Evolutionary conservation across 768 basidiomycete species (phyloP), one percentile per base, ranked within the genome.

Genomic region (Amanita phalloides): DNA sequence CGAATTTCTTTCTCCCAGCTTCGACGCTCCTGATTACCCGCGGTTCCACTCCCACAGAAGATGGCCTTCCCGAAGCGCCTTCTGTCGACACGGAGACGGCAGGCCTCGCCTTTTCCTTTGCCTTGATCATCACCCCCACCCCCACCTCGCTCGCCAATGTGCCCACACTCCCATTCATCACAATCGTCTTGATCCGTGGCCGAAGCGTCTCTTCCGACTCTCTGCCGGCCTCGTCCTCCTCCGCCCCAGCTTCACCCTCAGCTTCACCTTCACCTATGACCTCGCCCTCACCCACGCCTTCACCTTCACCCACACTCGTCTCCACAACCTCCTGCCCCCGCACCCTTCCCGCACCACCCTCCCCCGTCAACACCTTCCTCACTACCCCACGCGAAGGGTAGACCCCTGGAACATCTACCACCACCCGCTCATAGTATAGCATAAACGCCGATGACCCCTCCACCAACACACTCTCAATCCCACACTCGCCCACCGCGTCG

Each of bases 371-470:
- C 41, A 50, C 45, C 48, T 11, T 39, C 20, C 28, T 20, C 37
- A 25, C 25, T 17, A 20, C 14, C 32, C 17, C 28, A 20, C 41
- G 39, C 4, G 42, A 45, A 51, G 48, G 45, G 51, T 68, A 68
- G 21, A 64, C 55, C 3, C 64, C 63, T 2, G 60, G 57, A 14
- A 51, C 51, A 6, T 66, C 62, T 26, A 65, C 59, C 30, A 70
- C 62, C 33, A 68, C 73, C 28, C 82, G 77, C 71, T 99, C 95
- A 60, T 98, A 99, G 61, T 90, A 98, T 36, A 97, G 74, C 88
- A 99, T 90, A 66, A 97, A 95, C 55, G 80, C 88, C n/a, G 69
- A 70, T 17, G 77, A 71, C 48, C 84, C 86, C 73, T 86, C 86
- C 61, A 73, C 69, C 49, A 90, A 66, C 61, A 90, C 89, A 49